Evolutionary conservation across 352 stramenopile species (phyloP), one percentile per base, ranked within the genome.

Genomic region (Pythium myriotylum): DNA sequence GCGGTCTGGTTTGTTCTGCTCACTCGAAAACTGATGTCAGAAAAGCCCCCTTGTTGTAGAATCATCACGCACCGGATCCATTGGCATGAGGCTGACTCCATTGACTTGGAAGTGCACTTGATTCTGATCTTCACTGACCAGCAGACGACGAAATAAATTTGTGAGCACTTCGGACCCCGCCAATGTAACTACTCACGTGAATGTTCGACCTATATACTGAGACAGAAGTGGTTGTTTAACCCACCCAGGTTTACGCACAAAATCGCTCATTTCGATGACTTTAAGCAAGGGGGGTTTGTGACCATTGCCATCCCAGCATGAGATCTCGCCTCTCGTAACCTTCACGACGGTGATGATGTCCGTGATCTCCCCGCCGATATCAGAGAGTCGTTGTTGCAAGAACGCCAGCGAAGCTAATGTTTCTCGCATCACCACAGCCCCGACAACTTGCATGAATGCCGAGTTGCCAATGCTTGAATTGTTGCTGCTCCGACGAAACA

Each of bases 331-430:
- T 7, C 81, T 74, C 9, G 77, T 87, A 52, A 92, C 84, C 35
- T 89, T 89, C 35, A 84, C 70, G 26, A 92, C 76, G 0, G 84
- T 91, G 58, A 92, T 84, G 37, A 92, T 57, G 55, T 91, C 81
- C 6, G 70, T 84, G 49, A 89, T 60, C 35, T 92, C 81, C 3
- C 56, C 59, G 10, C 68, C 67, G 12, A 71, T 69, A 20, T 84
- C 79, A 7, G 65, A 53, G 24, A 90, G 66, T 55, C 73, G 79
- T 3, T 83, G 73, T 26, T 83, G 72, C 23, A 90, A 47, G 29
- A 77, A 78, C 1, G 55, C 39, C 13, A 72, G 22, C 7, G 67
- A 78, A 8, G 76, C 58, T 1, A 89, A 72, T 40, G 66, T 76
- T 46, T 53, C 39, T 4, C 42, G 45, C 16, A 59, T 52, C n/a